Percentiles rank a stretch among this genome's conserved stretches.
Conservation (phyloP, 2,329 filamentous ascomycete genomes). For the Alternaria consortialis region DNA sequence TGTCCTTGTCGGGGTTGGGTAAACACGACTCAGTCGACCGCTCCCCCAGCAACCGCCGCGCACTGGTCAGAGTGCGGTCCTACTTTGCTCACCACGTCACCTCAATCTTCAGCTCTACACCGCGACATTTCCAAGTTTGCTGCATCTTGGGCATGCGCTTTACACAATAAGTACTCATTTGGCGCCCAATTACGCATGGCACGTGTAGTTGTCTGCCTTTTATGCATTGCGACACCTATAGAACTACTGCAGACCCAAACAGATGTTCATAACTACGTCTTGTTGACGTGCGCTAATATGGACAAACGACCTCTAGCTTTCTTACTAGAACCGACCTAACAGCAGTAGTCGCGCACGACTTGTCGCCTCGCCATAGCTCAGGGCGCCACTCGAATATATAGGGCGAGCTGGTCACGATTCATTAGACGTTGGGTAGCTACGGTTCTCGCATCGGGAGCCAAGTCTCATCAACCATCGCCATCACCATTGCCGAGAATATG, state of each 20-base stretch:
- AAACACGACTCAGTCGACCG: constrained; percentile 28
- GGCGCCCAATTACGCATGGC: not conserved
- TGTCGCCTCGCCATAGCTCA: not conserved
- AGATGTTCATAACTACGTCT: not conserved
- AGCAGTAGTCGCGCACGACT: not conserved
- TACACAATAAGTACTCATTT: not conserved
- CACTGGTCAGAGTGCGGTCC: constrained; percentile 14
- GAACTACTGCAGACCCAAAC: not conserved
- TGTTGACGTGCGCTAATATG: not conserved
- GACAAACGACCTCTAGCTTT: not conserved
- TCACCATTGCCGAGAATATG: not conserved
- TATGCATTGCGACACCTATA: constrained; percentile 2
- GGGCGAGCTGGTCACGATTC: not conserved
- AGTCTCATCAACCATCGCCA: not conserved
- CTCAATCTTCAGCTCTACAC: constrained; percentile 14
- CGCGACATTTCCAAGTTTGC: not conserved
- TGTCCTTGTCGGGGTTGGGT: constrained; percentile 26
- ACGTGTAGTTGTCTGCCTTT: not conserved
- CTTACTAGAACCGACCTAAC: not conserved
- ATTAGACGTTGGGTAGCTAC: not conserved
- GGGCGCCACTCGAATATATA: not conserved
- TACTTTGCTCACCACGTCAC: constrained; percentile 28
- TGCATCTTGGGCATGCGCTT: not conserved
- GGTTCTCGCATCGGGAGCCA: not conserved
- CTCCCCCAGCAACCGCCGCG: constrained; percentile 30